Base-by-base conservation (phyloP, 495 filamentous ascomycete genomes). In the Trypethelium eluteriae region DNA sequence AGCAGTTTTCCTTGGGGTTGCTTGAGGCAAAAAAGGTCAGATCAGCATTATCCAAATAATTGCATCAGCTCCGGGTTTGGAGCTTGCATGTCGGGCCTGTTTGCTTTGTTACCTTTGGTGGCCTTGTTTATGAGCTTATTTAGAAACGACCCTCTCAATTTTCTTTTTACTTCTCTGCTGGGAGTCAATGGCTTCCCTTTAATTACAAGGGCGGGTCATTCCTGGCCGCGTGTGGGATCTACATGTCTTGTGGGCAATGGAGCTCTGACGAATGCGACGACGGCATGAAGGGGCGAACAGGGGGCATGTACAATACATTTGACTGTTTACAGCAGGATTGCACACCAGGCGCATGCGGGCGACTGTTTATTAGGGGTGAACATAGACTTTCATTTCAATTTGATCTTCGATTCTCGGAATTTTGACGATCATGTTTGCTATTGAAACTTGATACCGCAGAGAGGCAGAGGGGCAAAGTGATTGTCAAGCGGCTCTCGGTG, bases 201-300 rank as follows among this genome's bases (percentile, higher is more conserved):
- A 59, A 59, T 59, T 18, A 32, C 25, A 59, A 59, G 32, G 36
- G 53, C 18, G 32, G 53, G 36, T 36, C 53, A 9, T 10, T 59
- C 32, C 18, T 7, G 53, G 32, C 14, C 32, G 53, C 53, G 10
- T 59, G 53, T 59, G 14, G 53, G 32, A 25, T 25, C 25, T 25
- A 36, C 53, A 59, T 36, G 53, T 36, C 53, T 59, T 36, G 32
- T 35, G 36, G 53, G 53, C 53, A 59, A 59, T 14, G 53, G 32
- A 59, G 53, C 53, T 59, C 53, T 59, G 53, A 59, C 53, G 53
- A 59, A 59, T 59, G 53, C 53, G 32, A 59, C 32, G 53, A 59
- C 53, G 53, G 53, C 32, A 59, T 32, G 53, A 59, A 25, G 25
- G 53, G 53, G 53, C 53, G 32, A 59, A 25, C 11, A n/a, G 7